Evolutionary conservation across 352 stramenopile genomes (phyloP).

Genomic region (Pythium aristosporum): DNA sequence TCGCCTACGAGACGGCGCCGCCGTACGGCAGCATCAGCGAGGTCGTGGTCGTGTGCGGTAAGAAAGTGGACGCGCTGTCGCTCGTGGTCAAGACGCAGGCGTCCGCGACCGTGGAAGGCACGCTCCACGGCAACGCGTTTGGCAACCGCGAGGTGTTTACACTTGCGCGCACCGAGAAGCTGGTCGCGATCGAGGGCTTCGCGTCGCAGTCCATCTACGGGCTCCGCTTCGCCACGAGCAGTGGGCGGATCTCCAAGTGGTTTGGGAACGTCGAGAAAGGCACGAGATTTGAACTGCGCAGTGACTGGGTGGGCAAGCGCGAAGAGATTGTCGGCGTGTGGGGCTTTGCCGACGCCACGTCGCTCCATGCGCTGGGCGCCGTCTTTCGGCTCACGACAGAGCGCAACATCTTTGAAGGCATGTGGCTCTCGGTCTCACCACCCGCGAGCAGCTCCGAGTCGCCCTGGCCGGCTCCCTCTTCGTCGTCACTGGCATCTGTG

Average conservation of each 20-base stretch:
- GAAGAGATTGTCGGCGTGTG: conserved; percentile 78
- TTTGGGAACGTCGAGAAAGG: conserved; percentile 75
- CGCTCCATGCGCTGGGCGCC: conserved; percentile 61
- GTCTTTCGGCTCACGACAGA: conserved; percentile 64
- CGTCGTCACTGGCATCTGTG: no score
- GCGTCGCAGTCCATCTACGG: conserved; percentile 72
- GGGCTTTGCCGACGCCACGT: conserved; percentile 60
- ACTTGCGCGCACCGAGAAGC: conserved; percentile 53
- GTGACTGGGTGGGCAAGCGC: conserved; percentile 41
- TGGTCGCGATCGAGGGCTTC: conserved; percentile 66
- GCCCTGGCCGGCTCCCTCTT: no score
- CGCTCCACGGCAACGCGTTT: conserved; percentile 68
- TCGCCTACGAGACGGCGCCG: conserved; percentile 63
- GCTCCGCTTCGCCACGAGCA: conserved; percentile 59
- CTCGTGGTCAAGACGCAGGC: conserved; percentile 62
- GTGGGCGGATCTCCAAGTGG: conserved; percentile 66
- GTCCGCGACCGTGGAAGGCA: conserved; percentile 39
- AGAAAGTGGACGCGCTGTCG: conserved; percentile 68
- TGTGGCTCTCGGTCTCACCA: conserved; percentile 55
- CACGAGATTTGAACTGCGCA: conserved; percentile 59
- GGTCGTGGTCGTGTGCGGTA: conserved; percentile 61
- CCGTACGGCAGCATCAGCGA: conserved; percentile 69
- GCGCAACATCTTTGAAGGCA: conserved; percentile 78
- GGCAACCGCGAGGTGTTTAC: conserved; percentile 61
- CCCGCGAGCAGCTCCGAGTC: no score